Evolutionary conservation across 2,329 filamentous ascomycete genomes (phyloP).

Genomic region (Fusarium udum): DNA sequence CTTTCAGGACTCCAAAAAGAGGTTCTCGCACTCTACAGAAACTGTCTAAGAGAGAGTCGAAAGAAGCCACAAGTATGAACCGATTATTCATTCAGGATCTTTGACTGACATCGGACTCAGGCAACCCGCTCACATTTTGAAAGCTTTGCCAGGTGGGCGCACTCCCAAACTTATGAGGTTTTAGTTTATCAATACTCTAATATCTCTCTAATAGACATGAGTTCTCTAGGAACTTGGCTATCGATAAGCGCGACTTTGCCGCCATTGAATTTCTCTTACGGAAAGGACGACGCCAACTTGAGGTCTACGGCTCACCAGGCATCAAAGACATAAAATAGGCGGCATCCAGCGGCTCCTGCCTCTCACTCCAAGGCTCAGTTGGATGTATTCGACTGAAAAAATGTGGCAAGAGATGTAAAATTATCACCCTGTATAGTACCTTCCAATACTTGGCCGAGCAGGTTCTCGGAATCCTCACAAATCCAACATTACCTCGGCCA

Average conservation of each 20-base stretch:
- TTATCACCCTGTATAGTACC: background rate
- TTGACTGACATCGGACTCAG: conserved; percentile 44
- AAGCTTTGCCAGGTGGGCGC: conserved; percentile 67
- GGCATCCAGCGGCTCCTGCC: background rate
- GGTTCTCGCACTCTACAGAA: conserved; percentile 85
- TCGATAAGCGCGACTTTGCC: conserved; percentile 86
- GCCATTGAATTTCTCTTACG: conserved; percentile 87
- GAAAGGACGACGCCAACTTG: conserved; percentile 82
- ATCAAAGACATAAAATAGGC: conserved; percentile 74
- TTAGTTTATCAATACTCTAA: background rate
- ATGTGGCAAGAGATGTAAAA: conserved; percentile 1
- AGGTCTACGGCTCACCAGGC: conserved; percentile 80
- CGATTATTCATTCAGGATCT: background rate
- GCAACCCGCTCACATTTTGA: conserved; percentile 69
- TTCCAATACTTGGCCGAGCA: conserved; percentile 2
- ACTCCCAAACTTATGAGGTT: background rate
- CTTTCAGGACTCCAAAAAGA: conserved; percentile 91
- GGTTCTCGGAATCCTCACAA: background rate
- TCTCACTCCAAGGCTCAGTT: background rate
- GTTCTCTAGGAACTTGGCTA: conserved; percentile 73
- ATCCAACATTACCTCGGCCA: background rate
- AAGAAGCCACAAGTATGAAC: conserved; percentile 76
- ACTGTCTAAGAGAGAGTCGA: conserved; percentile 82
- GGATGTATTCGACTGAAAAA: background rate
- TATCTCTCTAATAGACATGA: conserved; percentile 64